Percentiles rank a stretch among this genome's conserved stretches.
These are phyloP conservation scores for Reticulascus tulasneorum DNA, from an alignment of 2,329 filamentous ascomycete species.

Conservation along the genomic window DNA sequence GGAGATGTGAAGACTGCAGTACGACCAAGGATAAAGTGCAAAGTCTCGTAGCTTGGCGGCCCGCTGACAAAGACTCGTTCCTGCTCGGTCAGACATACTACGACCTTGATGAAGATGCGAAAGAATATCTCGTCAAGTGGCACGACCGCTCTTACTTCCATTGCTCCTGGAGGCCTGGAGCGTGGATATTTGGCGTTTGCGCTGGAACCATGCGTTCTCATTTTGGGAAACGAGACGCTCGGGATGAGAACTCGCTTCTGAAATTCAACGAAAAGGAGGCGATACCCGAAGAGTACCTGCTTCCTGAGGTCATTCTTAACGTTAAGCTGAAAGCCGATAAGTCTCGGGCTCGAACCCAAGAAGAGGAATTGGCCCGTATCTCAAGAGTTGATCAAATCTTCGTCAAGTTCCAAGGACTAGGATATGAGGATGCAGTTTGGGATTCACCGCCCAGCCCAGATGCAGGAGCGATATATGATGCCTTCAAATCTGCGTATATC, in stretches of 20 bases:
- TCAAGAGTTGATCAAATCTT: conserved; percentile 68
- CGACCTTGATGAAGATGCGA: conserved; percentile 62
- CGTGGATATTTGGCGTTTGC: conserved; percentile 78
- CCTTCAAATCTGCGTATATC: conserved; percentile 78
- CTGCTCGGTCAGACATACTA: conserved; percentile 46
- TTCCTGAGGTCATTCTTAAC: conserved; percentile 79
- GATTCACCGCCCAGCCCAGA: conserved; percentile 70
- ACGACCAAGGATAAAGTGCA: conserved; percentile 64
- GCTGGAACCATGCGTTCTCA: conserved; percentile 62
- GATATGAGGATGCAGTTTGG: conserved; percentile 90
- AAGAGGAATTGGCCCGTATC: conserved; percentile 68
- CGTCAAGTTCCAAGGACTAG: conserved; percentile 89
- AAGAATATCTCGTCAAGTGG: conserved; percentile 93
- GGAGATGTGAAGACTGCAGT: conserved; percentile 77
- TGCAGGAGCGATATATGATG: conserved; percentile 63
- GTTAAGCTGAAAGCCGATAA: conserved; percentile 54
- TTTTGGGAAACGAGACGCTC: conserved; percentile 68
- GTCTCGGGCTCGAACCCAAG: conserved; percentile 18
- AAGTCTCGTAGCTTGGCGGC: conserved; percentile 84
- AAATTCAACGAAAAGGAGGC: conserved; percentile 73
- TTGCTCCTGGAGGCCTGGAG: conserved; percentile 81
- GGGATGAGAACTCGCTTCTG: conserved; percentile 42
- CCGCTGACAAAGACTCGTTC: conserved; percentile 55
- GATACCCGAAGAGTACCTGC: conserved; percentile 80
- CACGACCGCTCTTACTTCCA: conserved; percentile 74